Percentiles rank a stretch among this genome's conserved stretches.
phyloP scores from a whole-genome alignment of 192 early-diverging fungal genomes.

The Spizellomyces punctatus region DNA sequence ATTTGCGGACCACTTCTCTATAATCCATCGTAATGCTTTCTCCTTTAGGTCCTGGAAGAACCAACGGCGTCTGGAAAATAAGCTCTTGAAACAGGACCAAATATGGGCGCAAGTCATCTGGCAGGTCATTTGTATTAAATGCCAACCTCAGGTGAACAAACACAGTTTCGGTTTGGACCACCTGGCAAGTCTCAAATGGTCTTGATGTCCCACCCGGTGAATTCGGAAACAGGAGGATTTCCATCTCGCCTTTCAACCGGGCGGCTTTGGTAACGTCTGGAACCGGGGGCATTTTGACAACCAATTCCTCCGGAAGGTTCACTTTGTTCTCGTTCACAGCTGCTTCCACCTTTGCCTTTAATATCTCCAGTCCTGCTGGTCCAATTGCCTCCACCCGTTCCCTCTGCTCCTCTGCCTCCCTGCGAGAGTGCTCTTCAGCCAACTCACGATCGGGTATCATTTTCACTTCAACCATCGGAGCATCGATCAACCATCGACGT shows the following conservation, averaged over 20 bases:
- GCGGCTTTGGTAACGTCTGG: slow-evolving; percentile 62
- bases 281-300: slow-evolving; percentile 65
- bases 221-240: background rate
- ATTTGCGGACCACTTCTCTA: slow-evolving; percentile 33
- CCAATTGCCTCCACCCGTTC: slow-evolving; percentile 44
- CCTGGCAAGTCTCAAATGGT: slow-evolving; percentile 57
- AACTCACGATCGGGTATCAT: slow-evolving; percentile 56
- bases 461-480: slow-evolving; percentile 57
- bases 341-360: slow-evolving; percentile 33
- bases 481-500: slow-evolving; percentile 57
- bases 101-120: slow-evolving; percentile 66
- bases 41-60: slow-evolving; percentile 1
- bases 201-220: background rate
- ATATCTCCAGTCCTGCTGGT: slow-evolving; percentile 48
- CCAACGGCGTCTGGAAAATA: slow-evolving; percentile 55
- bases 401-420: slow-evolving; percentile 42
- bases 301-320: slow-evolving; percentile 54
- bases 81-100: slow-evolving; percentile 78
- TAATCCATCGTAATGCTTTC: slow-evolving; percentile 34
- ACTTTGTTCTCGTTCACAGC: slow-evolving; percentile 55
- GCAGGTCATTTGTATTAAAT: slow-evolving; percentile 54
- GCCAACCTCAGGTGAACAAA: slow-evolving; percentile 64
- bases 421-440: slow-evolving; percentile 51
- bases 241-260: slow-evolving; percentile 34
- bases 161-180: slow-evolving; percentile 67